Conservation (phyloP, 345 rosid species). For the Stellera chamaejasme region DNA sequence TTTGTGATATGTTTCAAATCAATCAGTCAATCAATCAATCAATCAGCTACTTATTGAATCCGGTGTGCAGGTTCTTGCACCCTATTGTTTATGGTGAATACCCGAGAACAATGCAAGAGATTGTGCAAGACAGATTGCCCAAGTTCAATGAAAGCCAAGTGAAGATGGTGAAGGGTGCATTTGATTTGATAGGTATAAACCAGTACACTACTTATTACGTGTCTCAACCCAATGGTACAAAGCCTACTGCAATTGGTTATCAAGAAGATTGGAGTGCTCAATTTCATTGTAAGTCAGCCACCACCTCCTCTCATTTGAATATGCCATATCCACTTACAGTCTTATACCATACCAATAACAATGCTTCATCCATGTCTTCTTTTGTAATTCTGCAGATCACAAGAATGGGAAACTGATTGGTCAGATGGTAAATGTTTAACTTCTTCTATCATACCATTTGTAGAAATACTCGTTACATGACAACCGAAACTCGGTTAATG, state of each 20-base stretch:
- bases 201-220: slow-evolving; percentile 47
- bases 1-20: too few species aligned
- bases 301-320: neutral
- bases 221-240: slow-evolving; percentile 23
- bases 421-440: slow-evolving; percentile 25
- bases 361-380: neutral
- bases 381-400: slow-evolving; percentile 21
- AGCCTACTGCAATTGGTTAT: slow-evolving; percentile 29
- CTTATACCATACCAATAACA: neutral
- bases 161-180: slow-evolving; percentile 42
- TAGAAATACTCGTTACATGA: neutral
- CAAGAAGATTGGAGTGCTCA: slow-evolving; percentile 46
- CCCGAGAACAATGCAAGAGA: slow-evolving; percentile 50
- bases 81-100: slow-evolving; percentile 65
- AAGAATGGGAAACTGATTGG: slow-evolving; percentile 44
- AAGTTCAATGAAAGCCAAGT: slow-evolving; percentile 29
- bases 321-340: too few species aligned
- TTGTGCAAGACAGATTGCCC: slow-evolving; percentile 42
- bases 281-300: slow-evolving; percentile 31
- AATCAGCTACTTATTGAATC: too few species aligned
- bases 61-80: slow-evolving; percentile 39
- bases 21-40: too few species aligned
- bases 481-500: too few species aligned
- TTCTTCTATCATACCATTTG: too few species aligned
- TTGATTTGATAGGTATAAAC: slow-evolving; percentile 45